phyloP scores from a whole-genome alignment of 73 alveolate genomes.

The Tetrahymena elliotti region DNA sequence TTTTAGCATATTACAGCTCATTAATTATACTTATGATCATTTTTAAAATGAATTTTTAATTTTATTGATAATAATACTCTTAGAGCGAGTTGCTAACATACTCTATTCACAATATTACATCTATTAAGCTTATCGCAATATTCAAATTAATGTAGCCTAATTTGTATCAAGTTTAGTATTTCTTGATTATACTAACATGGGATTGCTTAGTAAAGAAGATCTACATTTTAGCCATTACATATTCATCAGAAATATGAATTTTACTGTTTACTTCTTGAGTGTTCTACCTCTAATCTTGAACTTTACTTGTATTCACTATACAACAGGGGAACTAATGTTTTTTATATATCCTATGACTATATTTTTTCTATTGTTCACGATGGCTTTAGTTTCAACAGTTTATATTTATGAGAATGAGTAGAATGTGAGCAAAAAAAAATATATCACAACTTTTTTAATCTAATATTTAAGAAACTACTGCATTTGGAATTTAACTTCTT shows the following conservation, averaged over 20 bases:
- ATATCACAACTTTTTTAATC: neutral
- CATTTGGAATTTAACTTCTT: neutral
- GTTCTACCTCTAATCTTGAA: neutral
- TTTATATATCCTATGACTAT: neutral
- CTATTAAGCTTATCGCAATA: neutral
- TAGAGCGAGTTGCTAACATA: neutral
- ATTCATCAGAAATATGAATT: neutral
- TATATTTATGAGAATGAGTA: neutral
- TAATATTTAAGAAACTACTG: neutral
- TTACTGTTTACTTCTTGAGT: neutral
- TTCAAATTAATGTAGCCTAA: neutral
- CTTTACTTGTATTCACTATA: neutral
- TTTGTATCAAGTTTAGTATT: neutral
- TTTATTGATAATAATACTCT: neutral
- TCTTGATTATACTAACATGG: neutral
- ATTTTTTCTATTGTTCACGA: neutral
- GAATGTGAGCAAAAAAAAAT: neutral
- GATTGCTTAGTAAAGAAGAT: neutral
- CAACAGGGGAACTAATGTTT: neutral
- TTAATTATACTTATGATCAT: neutral
- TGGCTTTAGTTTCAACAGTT: neutral
- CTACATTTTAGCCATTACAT: neutral
- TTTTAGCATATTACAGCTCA: neutral
- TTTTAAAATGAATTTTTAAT: neutral
- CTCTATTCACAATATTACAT: neutral